These are phyloP conservation scores for Quercus suber DNA, from an alignment of 306 rosid species.

Conservation along the genomic window DNA sequence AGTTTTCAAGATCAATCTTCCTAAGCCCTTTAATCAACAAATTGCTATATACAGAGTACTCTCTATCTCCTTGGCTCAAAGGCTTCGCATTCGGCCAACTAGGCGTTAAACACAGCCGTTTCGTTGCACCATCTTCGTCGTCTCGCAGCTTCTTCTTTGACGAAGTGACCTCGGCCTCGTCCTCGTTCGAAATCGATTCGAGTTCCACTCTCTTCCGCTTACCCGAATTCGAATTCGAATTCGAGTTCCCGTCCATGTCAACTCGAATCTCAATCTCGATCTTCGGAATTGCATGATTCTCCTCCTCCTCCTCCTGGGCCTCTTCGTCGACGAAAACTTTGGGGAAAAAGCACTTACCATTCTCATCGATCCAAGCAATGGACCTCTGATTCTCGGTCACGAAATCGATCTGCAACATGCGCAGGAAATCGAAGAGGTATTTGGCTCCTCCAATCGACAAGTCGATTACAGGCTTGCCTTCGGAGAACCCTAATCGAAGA, in stretches of 20 bases:
- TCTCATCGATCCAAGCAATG: conserved; percentile 61
- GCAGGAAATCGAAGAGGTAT: conserved; percentile 42
- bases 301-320: not conserved
- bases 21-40: conserved; percentile 31
- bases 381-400: conserved; percentile 42
- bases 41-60: conserved; percentile 16
- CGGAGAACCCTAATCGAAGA: conserved; percentile 32
- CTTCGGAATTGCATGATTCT: not conserved
- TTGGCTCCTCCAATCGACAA: conserved; percentile 34
- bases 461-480: conserved; percentile 31
- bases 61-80: conserved; percentile 26
- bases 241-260: conserved; percentile 10
- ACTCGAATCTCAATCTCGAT: conserved; percentile 31
- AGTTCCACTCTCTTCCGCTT: conserved; percentile 27
- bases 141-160: not conserved
- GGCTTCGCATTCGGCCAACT: conserved; percentile 39
- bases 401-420: conserved; percentile 54
- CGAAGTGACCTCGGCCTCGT: conserved; percentile 45
- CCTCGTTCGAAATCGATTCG: conserved; percentile 3
- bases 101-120: conserved; percentile 27
- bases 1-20: conserved; percentile 11
- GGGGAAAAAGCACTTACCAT: conserved; percentile 50
- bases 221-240: not conserved
- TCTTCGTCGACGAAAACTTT: conserved; percentile 37
- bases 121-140: conserved; percentile 4